phyloP scores from a whole-genome alignment of 805 yeast genomes.

The Zygotorulaspora chibaensis region DNA sequence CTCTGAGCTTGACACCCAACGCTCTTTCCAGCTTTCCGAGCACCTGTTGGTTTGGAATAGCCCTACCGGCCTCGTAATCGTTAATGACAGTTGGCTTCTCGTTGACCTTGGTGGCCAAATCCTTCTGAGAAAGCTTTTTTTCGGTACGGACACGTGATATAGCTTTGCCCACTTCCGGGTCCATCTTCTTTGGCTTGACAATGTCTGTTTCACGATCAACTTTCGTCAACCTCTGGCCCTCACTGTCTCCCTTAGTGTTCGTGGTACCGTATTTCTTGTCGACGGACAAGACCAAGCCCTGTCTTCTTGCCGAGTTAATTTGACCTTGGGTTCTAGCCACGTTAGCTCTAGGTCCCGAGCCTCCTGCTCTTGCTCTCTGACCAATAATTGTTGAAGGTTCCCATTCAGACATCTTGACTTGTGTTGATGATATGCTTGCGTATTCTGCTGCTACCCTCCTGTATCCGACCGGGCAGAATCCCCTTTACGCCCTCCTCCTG shows the following conservation, averaged over 20 bases:
- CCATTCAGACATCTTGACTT: constrained; percentile 53
- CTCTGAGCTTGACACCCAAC: constrained; percentile 91
- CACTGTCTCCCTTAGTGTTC: constrained; percentile 65
- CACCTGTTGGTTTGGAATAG: constrained; percentile 92
- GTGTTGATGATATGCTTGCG: not conserved
- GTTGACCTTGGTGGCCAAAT: constrained; percentile 88
- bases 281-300: constrained; percentile 82
- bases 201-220: constrained; percentile 92
- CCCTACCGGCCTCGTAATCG: constrained; percentile 96
- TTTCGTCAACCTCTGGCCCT: constrained; percentile 92
- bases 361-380: constrained; percentile 80
- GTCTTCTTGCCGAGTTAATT: constrained; percentile 90
- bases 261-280: constrained; percentile 85
- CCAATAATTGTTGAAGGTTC: constrained; percentile 88
- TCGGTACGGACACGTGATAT: constrained; percentile 83
- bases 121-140: constrained; percentile 89
- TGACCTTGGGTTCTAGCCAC: constrained; percentile 77
- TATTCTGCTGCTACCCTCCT: not conserved
- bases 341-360: constrained; percentile 78
- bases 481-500: not conserved
- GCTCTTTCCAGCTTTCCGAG: constrained; percentile 90
- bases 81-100: constrained; percentile 94
- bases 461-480: not conserved
- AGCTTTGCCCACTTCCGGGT: constrained; percentile 78
- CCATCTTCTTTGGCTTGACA: constrained; percentile 86